These are phyloP conservation scores for Eucalyptus tenuipes DNA, from an alignment of 345 rosid genomes.

Conservation along the genomic window DNA sequence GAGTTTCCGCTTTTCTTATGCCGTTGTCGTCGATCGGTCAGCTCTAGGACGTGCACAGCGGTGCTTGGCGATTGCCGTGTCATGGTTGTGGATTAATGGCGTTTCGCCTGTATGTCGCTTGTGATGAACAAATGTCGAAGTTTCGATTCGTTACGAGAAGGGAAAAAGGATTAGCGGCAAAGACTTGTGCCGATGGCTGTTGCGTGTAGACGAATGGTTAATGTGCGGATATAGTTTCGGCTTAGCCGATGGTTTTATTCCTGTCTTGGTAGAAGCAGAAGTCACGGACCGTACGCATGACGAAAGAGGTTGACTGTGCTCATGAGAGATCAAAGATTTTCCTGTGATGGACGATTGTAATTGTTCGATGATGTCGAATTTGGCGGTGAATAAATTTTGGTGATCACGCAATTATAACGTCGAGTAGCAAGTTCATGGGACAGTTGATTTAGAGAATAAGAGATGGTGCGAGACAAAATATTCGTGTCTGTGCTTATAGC, in stretches of 20 bases:
- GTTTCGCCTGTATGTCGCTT: not conserved
- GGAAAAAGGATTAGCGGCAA: not conserved
- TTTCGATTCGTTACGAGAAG: not conserved
- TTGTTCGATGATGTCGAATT: not conserved
- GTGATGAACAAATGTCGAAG: not conserved
- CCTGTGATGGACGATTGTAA: no score
- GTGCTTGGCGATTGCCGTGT: not conserved
- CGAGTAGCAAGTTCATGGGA: no score
- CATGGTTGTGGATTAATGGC: not conserved
- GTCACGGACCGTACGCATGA: no score
- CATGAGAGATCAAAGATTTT: not conserved
- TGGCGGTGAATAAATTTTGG: not conserved
- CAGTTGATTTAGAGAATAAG: no score
- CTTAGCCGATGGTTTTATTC: not conserved
- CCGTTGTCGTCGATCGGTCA: not conserved
- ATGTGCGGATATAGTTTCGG: not conserved
- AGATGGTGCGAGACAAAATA: no score
- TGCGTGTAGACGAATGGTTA: not conserved
- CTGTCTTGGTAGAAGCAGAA: not conserved
- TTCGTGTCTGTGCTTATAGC: not conserved
- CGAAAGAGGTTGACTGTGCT: not conserved
- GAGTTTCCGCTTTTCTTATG: not conserved
- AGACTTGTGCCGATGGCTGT: not conserved
- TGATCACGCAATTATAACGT: not conserved
- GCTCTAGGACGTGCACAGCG: not conserved